Evolutionary conservation across 331 rosid species (phyloP).

Genomic region (Rhamnella rubrinervis): DNA sequence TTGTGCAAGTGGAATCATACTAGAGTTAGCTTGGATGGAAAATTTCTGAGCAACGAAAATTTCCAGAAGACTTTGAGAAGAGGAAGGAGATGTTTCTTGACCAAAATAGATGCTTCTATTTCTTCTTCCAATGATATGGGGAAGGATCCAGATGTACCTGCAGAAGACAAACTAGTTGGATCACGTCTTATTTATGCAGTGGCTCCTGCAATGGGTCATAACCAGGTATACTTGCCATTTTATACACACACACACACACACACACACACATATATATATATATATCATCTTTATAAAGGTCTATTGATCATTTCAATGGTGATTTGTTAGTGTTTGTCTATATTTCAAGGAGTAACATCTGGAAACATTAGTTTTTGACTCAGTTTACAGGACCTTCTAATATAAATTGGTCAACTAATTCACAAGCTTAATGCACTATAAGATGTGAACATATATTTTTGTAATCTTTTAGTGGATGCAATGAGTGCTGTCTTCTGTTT

Average conservation of each 20-base stretch:
- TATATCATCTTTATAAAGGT: not conserved
- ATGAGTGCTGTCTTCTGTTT: too few relatives aligned
- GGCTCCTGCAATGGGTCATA: conserved; percentile 96
- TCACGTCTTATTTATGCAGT: conserved; percentile 70
- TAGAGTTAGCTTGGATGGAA: conserved; percentile 17
- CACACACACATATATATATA: too few relatives aligned
- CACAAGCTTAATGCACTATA: not conserved
- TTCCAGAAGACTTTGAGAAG: conserved; percentile 26
- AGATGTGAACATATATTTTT: too few relatives aligned
- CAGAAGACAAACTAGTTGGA: conserved; percentile 33
- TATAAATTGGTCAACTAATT: not conserved
- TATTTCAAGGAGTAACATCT: not conserved
- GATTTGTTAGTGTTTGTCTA: not conserved
- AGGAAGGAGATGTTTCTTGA: conserved; percentile 21
- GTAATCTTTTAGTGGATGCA: too few relatives aligned
- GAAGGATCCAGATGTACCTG: conserved; percentile 24
- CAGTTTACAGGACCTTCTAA: not conserved
- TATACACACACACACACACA: too few relatives aligned
- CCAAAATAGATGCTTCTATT: conserved; percentile 21
- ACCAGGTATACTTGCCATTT: conserved; percentile 53
- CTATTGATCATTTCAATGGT: too few relatives aligned
- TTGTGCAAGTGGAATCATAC: conserved; percentile 23
- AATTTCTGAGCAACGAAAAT: conserved; percentile 9
- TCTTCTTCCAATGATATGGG: conserved; percentile 32
- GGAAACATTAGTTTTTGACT: too few relatives aligned